These are phyloP conservation scores for Xylariales sp. DNA, from an alignment of 2,329 filamentous ascomycete species.

Conservation along the genomic window DNA sequence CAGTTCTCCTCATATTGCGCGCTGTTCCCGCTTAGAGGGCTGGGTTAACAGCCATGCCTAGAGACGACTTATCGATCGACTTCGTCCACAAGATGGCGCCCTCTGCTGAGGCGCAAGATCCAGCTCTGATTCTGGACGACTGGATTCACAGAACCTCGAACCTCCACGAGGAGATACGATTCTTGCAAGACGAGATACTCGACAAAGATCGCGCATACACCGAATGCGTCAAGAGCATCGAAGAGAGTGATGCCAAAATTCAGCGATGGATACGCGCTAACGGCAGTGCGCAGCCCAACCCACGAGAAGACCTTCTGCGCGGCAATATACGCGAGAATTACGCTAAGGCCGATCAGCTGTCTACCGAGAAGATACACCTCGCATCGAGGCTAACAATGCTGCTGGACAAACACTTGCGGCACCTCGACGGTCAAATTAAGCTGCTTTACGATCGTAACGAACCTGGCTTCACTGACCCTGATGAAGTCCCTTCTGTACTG, in stretches of 20 bases:
- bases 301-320: constrained; percentile 67
- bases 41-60: constrained; percentile 63
- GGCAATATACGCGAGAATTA: constrained; percentile 65
- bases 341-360: constrained; percentile 63
- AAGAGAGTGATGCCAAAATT: constrained; percentile 67
- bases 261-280: constrained; percentile 80
- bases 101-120: constrained; percentile 54
- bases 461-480: constrained; percentile 57
- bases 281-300: constrained; percentile 68
- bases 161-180: constrained; percentile 75
- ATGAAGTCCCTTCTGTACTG: constrained; percentile 60
- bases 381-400: constrained; percentile 58
- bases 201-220: constrained; percentile 72
- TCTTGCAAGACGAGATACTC: constrained; percentile 77
- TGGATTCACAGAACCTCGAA: constrained; percentile 74
- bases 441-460: constrained; percentile 57
- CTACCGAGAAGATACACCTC: constrained; percentile 70
- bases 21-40: constrained; percentile 20
- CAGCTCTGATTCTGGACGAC: constrained; percentile 70
- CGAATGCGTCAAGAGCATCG: constrained; percentile 64
- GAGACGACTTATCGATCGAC: constrained; percentile 69
- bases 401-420: constrained; percentile 59
- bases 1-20: constrained; percentile 15
- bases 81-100: constrained; percentile 64
- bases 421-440: constrained; percentile 60